phyloP scores from a whole-genome alignment of 2,329 filamentous ascomycete genomes.

The Botrytis deweyae region DNA sequence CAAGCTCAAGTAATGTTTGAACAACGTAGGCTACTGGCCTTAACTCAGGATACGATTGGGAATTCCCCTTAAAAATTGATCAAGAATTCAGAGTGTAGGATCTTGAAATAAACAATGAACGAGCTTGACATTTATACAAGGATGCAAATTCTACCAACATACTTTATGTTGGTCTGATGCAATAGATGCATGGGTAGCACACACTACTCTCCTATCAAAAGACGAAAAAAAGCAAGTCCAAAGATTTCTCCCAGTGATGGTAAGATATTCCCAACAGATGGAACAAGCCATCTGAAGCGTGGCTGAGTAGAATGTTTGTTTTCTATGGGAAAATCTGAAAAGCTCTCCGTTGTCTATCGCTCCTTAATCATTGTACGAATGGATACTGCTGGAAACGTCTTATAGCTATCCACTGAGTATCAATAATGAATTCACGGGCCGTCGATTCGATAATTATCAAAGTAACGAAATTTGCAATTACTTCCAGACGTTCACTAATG shows the following conservation, averaged over 20 bases:
- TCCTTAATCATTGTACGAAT: not conserved
- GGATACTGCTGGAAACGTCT: not conserved
- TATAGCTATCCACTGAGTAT: not conserved
- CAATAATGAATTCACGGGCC: not conserved
- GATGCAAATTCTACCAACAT: not conserved
- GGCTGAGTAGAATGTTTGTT: not conserved
- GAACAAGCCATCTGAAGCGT: not conserved
- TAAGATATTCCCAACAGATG: not conserved
- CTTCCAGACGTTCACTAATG: not conserved
- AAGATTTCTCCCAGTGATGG: not conserved
- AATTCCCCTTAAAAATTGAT: not conserved
- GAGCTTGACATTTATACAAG: not conserved
- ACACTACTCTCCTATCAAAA: not conserved
- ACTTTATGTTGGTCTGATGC: not conserved
- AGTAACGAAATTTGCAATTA: not conserved
- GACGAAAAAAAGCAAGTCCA: not conserved
- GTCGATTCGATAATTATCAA: not conserved
- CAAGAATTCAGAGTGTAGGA: not conserved
- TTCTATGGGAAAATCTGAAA: not conserved
- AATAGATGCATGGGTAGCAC: not conserved
- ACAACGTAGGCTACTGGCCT: not conserved
- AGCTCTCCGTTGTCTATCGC: not conserved
- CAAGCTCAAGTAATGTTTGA: not conserved
- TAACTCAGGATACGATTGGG: not conserved
- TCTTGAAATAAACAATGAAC: not conserved